phyloP scores from a whole-genome alignment of 768 basidiomycete genomes.

The Leccinum longicurvipes region DNA sequence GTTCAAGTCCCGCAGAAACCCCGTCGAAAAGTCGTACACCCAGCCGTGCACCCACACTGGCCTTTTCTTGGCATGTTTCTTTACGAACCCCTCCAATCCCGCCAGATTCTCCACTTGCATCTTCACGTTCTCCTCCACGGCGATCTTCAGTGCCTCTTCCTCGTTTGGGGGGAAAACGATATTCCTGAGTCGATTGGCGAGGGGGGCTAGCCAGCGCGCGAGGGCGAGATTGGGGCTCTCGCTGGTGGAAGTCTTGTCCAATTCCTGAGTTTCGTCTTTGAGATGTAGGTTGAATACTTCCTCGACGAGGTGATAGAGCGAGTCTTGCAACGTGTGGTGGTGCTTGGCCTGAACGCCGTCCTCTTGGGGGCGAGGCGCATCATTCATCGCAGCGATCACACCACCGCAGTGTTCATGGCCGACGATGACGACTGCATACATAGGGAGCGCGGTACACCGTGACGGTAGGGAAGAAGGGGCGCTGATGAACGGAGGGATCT shows the following conservation, averaged over 20 bases:
- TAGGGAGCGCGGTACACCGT: conserved; percentile 4
- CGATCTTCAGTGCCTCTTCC: conserved; percentile 29
- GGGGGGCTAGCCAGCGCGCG: conserved; percentile 68
- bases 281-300: conserved; percentile 21
- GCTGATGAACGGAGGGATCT: too few relatives aligned
- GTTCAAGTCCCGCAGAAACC: conserved; percentile 54
- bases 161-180: conserved; percentile 32
- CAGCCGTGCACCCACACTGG: conserved; percentile 66
- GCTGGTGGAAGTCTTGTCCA: conserved; percentile 7
- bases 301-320: conserved; percentile 11
- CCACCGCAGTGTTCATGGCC: conserved; percentile 86
- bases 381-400: conserved; percentile 40
- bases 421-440: conserved; percentile 61
- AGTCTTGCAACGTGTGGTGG: conserved; percentile 13
- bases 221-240: conserved; percentile 45
- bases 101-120: conserved; percentile 48
- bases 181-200: conserved; percentile 48
- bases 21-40: conserved; percentile 64
- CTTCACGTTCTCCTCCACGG: conserved; percentile 58
- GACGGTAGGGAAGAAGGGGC: not conserved
- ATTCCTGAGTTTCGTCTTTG: conserved; percentile 8
- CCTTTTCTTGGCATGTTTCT: conserved; percentile 34
- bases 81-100: conserved; percentile 38
- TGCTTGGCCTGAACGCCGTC: not conserved
- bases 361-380: conserved; percentile 1